Percentiles rank a stretch among this genome's conserved stretches.
These are phyloP conservation scores for Phytophthora melonis DNA, from an alignment of 352 stramenopile species.

Conservation along the genomic window DNA sequence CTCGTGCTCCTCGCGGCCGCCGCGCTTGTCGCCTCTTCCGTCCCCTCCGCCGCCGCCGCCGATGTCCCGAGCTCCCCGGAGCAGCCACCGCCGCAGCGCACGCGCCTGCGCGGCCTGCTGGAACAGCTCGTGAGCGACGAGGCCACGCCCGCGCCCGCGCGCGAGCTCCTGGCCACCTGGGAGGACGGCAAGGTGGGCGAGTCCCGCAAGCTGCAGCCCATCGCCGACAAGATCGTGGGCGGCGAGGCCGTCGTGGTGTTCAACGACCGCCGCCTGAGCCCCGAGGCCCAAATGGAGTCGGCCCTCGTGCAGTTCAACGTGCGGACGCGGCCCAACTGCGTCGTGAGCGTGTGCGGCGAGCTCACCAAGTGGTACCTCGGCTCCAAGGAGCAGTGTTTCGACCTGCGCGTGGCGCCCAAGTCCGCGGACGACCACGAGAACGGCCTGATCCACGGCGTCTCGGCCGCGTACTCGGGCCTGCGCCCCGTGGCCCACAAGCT, in stretches of 20 bases:
- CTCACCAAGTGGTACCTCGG: slow-evolving; percentile 72
- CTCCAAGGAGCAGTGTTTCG: slow-evolving; percentile 74
- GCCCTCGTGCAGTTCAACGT: slow-evolving; percentile 79
- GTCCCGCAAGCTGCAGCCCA: slow-evolving; percentile 37
- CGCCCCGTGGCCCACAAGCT: slow-evolving; percentile 68
- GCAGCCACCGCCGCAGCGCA: slow-evolving; percentile 29
- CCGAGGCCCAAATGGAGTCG: slow-evolving; percentile 54
- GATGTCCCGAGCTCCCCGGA: slow-evolving; percentile 5
- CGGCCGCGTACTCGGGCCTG: slow-evolving; percentile 62
- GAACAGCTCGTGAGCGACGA: slow-evolving; percentile 42
- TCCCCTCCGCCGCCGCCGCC: neutral
- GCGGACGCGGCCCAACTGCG: slow-evolving; percentile 71
- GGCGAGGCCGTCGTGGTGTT: slow-evolving; percentile 80
- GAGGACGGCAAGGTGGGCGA: slow-evolving; percentile 32
- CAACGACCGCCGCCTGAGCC: slow-evolving; percentile 53
- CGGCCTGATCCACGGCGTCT: slow-evolving; percentile 74
- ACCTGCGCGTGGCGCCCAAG: slow-evolving; percentile 76
- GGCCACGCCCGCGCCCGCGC: slow-evolving; percentile 35
- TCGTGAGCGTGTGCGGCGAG: slow-evolving; percentile 76
- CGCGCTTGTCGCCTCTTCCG: slow-evolving; percentile 17
- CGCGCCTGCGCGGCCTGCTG: slow-evolving; percentile 52
- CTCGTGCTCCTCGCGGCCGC: slow-evolving; percentile 34
- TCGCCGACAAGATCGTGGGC: slow-evolving; percentile 64
- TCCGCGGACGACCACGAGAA: slow-evolving; percentile 59
- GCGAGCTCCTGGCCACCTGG: slow-evolving; percentile 53